Evolutionary conservation across 148 eudicot genomes (phyloP).

Genomic region (Agrostemma githago): DNA sequence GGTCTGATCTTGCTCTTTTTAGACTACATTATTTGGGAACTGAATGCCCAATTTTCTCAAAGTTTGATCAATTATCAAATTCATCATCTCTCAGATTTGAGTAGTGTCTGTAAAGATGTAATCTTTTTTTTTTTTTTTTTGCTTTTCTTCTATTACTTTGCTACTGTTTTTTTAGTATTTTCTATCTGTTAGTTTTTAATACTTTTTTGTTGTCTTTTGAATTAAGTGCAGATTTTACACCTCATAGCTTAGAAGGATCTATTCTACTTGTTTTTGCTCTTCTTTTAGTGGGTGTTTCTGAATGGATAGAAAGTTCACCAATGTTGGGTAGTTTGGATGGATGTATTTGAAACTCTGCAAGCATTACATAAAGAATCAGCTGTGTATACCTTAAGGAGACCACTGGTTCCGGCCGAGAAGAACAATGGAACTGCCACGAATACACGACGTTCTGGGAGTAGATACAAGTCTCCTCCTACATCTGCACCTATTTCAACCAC

Average conservation of each 20-base stretch:
- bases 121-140: slow-evolving; percentile 18
- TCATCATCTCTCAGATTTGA: slow-evolving; percentile 40
- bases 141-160: not conserved
- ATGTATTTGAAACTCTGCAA: slow-evolving; percentile 57
- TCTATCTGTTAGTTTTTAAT: slow-evolving; percentile 36
- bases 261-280: not conserved
- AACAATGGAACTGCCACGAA: slow-evolving; percentile 51
- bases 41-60: slow-evolving; percentile 32
- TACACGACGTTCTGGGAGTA: slow-evolving; percentile 41
- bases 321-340: slow-evolving; percentile 74
- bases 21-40: slow-evolving; percentile 19
- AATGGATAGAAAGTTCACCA: slow-evolving; percentile 32
- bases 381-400: slow-evolving; percentile 47
- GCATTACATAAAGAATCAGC: slow-evolving; percentile 42
- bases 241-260: slow-evolving; percentile 40
- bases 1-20: slow-evolving; percentile 44
- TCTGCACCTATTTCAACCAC: slow-evolving; percentile 38
- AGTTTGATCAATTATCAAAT: slow-evolving; percentile 30
- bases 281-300: slow-evolving; percentile 9
- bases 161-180: slow-evolving; percentile 23
- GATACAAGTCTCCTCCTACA: slow-evolving; percentile 73
- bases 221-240: slow-evolving; percentile 61
- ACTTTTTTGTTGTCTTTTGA: slow-evolving; percentile 21
- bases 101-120: slow-evolving; percentile 50
- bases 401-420: slow-evolving; percentile 50